Conservation (phyloP, 202 grass and related monocot genomes). For the Alloteropsis angusta region DNA sequence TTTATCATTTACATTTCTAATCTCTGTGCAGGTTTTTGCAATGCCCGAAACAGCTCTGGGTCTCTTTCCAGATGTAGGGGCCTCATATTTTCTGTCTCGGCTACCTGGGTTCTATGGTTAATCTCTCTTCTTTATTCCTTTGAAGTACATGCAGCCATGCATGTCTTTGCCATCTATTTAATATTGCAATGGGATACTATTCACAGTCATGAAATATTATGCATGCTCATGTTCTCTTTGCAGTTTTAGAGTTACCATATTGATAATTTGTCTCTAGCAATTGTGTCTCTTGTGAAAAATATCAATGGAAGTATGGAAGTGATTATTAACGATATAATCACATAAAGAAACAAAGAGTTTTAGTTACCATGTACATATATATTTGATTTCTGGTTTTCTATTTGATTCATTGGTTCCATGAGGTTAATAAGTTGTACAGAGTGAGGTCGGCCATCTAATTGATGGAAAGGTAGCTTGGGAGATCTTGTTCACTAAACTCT, state of each 20-base stretch:
- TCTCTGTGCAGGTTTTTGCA: conserved; percentile 71
- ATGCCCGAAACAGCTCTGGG: conserved; percentile 95
- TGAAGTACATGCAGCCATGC: background rate
- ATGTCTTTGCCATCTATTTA: background rate
- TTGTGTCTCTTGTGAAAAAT: background rate
- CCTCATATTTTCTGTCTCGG: conserved; percentile 85
- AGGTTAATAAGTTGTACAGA: background rate
- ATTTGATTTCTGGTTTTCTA: background rate
- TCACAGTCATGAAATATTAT: background rate
- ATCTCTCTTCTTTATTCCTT: background rate
- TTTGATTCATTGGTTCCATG: background rate
- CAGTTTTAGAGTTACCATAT: background rate
- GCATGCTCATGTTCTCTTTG: background rate
- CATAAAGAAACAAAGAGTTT: background rate
- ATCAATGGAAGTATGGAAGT: background rate
- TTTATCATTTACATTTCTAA: conserved; percentile 9
- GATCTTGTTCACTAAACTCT: conserved; percentile 12
- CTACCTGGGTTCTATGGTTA: conserved; percentile 87
- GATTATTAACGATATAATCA: background rate
- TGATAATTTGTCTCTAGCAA: background rate
- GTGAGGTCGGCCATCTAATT: background rate
- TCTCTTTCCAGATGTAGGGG: conserved; percentile 75
- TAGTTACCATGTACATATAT: background rate
- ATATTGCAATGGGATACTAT: background rate
- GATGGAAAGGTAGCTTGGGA: background rate